Conservation (phyloP, 805 yeast genomes). For the Candida peoriensis region DNA sequence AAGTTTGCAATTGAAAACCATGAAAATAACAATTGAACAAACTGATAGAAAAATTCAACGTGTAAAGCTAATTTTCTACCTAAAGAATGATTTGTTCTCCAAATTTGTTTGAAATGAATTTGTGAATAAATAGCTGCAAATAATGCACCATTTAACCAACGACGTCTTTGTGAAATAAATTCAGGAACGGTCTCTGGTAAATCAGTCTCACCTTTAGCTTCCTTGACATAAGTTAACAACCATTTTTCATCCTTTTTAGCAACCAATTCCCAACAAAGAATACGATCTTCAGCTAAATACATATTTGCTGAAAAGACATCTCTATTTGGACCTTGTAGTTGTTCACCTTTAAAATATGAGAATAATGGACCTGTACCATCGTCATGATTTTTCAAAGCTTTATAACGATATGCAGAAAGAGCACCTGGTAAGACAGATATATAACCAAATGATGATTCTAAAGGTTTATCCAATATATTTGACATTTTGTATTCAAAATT, state of each 20-base stretch:
- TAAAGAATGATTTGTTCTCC: constrained; percentile 82
- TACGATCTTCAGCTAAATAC: constrained; percentile 97
- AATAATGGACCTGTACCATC: constrained; percentile 91
- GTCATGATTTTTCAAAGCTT: constrained; percentile 77
- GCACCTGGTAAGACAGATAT: constrained; percentile 96
- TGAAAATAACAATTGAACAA: constrained; percentile 72
- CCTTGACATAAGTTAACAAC: constrained; percentile 87
- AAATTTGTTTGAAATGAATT: constrained; percentile 78
- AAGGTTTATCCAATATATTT: constrained; percentile 91
- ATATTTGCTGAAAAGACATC: constrained; percentile 93
- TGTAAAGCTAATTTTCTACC: constrained; percentile 79
- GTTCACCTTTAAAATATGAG: constrained; percentile 88
- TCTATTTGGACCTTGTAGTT: constrained; percentile 46
- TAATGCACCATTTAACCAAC: constrained; percentile 98
- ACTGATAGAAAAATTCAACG: constrained; percentile 85
- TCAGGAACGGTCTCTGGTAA: constrained; percentile 95
- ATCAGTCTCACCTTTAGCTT: constrained; percentile 94
- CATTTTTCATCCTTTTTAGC: constrained; percentile 80
- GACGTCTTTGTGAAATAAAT: constrained; percentile 90
- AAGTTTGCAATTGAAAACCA: constrained; percentile 92
- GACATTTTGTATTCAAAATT: constrained; percentile 96
- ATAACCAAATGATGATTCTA: constrained; percentile 90
- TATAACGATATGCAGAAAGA: constrained; percentile 85
- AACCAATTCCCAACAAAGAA: constrained; percentile 92
- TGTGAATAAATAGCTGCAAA: constrained; percentile 93